Conservation (phyloP, 768 basidiomycete species). For the Tricholoma saponaceum region DNA sequence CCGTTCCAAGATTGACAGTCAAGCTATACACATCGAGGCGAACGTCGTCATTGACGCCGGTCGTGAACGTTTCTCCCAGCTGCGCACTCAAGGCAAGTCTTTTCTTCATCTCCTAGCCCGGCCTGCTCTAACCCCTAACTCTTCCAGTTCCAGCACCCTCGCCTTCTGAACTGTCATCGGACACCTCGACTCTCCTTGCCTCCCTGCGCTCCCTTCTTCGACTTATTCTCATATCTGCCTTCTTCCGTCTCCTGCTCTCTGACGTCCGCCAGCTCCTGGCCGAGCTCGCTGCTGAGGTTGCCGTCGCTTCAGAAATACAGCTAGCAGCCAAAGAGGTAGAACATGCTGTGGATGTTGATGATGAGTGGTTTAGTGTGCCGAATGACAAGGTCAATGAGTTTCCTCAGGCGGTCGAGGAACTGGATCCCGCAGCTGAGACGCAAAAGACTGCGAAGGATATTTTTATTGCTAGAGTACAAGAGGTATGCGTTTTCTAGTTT, state of each 20-base stretch:
- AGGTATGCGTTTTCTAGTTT: no score
- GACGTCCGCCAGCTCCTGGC: conserved; percentile 30
- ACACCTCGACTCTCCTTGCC: conserved; percentile 22
- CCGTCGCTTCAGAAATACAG: conserved; percentile 26
- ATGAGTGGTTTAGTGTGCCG: neutral
- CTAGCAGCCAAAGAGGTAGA: conserved; percentile 29
- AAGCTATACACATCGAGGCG: conserved; percentile 13
- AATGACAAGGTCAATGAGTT: neutral
- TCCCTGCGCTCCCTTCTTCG: conserved; percentile 25
- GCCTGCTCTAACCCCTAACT: neutral
- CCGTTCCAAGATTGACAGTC: conserved; percentile 15
- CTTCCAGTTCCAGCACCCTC: conserved; percentile 20
- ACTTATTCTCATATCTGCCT: conserved; percentile 28
- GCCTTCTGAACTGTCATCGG: conserved; percentile 21
- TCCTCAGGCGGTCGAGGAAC: neutral
- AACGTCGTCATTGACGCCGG: conserved; percentile 14
- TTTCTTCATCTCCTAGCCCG: neutral
- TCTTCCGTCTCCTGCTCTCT: conserved; percentile 30
- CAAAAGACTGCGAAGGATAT: neutral
- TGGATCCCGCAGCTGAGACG: neutral
- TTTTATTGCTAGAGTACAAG: no score
- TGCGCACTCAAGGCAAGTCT: conserved; percentile 9
- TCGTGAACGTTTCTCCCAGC: conserved; percentile 7
- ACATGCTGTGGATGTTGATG: conserved; percentile 7
- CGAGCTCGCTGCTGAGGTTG: conserved; percentile 28